Base-by-base conservation (phyloP, 176 grass and related monocot genomes). In the Panicum miliaceum region DNA sequence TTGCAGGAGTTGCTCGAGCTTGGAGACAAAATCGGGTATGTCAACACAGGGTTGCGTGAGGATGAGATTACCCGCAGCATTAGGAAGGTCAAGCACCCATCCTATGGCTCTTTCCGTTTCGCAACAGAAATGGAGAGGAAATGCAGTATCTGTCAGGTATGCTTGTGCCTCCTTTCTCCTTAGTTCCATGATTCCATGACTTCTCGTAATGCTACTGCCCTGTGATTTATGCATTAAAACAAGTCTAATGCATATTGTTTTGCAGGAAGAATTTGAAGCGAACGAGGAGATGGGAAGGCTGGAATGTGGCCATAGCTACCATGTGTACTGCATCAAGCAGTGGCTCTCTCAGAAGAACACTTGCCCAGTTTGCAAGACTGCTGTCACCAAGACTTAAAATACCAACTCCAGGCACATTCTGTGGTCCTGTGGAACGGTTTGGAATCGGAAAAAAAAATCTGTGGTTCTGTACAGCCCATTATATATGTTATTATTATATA, bases 321-420 rank as follows among this genome's bases (percentile, higher is more conserved):
- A 99, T 78, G 86, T 94, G 35, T 91, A 91, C 61, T 99, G 97
- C 86, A 99, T 99, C 79, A 99, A 99, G 59, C 91, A 96, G 59
- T 99, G 97, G 97, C 97, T 99, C 75, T 83, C 84, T 75, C 93
- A 87, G 86, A 99, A 99, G 84, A 99, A 99, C 48, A 87, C 89
- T 64, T 96, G 97, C 84, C 97, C 97, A 72, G 86, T 99, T 82
- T 99, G 97, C 90, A 99, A 99, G 81, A 87, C 93, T 38, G 82
- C 97, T 25, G 91, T 96, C n/a, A 90, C 75, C 73, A 96, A 92
- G 84, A 78, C 86, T 61, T 95, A 89, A 90, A 69, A 71, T 62
- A 38, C 3, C 6, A 26, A 59, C 38, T 64, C 58, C 3, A 52
- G 27, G 46, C 37, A n/a, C n/a, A n/a, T n/a, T n/a, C n/a, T n/a